Base-by-base conservation (phyloP, 495 filamentous ascomycete genomes). In the Trichoderma gamsii region DNA sequence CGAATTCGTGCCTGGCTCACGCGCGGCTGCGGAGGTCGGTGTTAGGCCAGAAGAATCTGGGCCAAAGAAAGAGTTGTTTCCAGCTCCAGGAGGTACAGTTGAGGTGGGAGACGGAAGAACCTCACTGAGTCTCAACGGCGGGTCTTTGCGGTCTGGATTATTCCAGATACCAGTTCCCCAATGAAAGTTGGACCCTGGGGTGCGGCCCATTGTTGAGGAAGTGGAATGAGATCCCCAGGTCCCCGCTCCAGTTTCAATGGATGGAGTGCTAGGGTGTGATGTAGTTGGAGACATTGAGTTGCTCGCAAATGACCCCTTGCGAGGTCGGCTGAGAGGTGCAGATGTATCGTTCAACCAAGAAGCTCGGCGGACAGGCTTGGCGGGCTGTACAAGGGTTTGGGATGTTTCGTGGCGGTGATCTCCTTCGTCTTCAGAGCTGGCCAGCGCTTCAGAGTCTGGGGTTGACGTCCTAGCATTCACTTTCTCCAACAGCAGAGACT, bases 361-460 rank as follows among this genome's bases (percentile, higher is more conserved):
- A 52, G 85, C 80, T 64, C 86, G 81, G 43, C 86, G 82, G 16
- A 82, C 80, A 7, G 84, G 83, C 67, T 81, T 84, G 41, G 80
- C 78, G 41, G 80, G 81, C 69, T 79, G 85, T 66, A 73, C 76
- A 18, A 72, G 73, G 21, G 76, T 74, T 68, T 79, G 83, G 44
- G 71, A 73, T 23, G 71, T 73, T 38, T 83, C 84, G 73, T 82
- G 82, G 49, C 81, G 82, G 67, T 79, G 83, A 61, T 89, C 92
- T 43, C 80, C 84, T 74, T 97, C 93, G 72, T 97, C 93, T 73
- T 97, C 93, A 3, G 93, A 97, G 69, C 93, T 97, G 46, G 90
- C 92, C 63, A 97, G 79, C 52, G 93, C 93, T 73, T 97, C 93
- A 8, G 93, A 97, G 73, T 97, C 93, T 18, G 93, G 93, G 7